These are phyloP conservation scores for Prunus fruticosa DNA, from an alignment of 306 rosid genomes.

Conservation along the genomic window DNA sequence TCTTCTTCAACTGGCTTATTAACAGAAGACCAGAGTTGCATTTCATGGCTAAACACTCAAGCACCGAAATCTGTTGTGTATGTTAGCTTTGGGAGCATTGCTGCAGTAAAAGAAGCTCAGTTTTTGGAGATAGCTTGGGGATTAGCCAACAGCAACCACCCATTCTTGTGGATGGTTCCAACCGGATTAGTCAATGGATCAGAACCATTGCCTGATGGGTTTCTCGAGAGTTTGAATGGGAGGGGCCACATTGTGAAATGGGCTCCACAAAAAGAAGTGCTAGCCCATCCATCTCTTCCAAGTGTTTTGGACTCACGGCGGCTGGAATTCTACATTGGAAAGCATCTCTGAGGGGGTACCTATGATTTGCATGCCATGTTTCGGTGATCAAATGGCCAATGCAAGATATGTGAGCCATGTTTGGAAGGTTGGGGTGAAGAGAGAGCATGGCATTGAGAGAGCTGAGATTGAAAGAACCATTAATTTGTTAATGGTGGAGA, in stretches of 20 bases:
- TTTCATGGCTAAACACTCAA: constrained; percentile 51
- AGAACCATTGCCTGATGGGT: constrained; percentile 41
- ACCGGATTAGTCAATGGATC: constrained; percentile 34
- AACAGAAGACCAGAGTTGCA: constrained; percentile 36
- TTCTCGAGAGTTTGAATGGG: constrained; percentile 32
- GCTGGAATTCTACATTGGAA: constrained; percentile 70
- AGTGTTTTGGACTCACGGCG: constrained; percentile 54
- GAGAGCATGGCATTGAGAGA: constrained; percentile 34
- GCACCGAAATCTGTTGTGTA: constrained; percentile 40
- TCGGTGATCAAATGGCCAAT: constrained; percentile 45
- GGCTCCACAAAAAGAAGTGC: constrained; percentile 61
- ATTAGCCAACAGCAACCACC: constrained; percentile 41
- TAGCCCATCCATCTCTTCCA: constrained; percentile 52
- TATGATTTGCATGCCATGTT: constrained; percentile 52
- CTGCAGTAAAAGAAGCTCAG: constrained; percentile 16
- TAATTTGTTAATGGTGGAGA: constrained; percentile 35
- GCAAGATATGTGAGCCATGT: constrained; percentile 47
- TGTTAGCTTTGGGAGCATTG: constrained; percentile 57
- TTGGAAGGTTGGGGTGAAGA: constrained; percentile 49
- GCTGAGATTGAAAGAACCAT: constrained; percentile 36
- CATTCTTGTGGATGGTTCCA: constrained; percentile 61
- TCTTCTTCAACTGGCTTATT: constrained; percentile 32
- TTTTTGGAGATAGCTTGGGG: constrained; percentile 70
- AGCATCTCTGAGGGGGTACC: constrained; percentile 62
- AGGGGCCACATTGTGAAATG: constrained; percentile 54